A percentile compares a stretch with the other conserved stretches of the same genome.
phyloP scores from a whole-genome alignment of 2,329 filamentous ascomycete genomes.

The Lasiodiplodia gonubiensis region DNA sequence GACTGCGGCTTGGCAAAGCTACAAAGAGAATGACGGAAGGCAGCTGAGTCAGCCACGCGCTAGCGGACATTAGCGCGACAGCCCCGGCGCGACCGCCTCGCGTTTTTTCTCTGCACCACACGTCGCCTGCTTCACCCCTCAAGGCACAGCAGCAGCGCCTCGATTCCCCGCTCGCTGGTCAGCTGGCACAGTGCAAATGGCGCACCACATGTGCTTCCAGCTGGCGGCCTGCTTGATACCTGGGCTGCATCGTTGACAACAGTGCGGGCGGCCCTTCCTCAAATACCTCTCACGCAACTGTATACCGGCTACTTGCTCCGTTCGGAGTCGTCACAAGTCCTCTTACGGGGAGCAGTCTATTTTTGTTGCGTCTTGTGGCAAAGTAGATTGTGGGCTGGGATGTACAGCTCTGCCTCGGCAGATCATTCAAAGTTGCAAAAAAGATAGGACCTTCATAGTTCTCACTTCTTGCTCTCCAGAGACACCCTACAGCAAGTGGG shows the following conservation, averaged over 20 bases:
- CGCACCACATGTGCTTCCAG: not conserved
- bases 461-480: conserved; percentile 56
- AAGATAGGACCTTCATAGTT: conserved; percentile 61
- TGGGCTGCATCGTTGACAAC: not conserved
- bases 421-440: conserved; percentile 55
- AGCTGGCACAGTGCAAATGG: conserved; percentile 1
- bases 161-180: not conserved
- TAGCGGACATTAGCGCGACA: not conserved
- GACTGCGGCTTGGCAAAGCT: conserved; percentile 11
- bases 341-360: conserved; percentile 52
- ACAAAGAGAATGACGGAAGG: conserved; percentile 19
- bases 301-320: conserved; percentile 55
- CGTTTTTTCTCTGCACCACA: conserved; percentile 23
- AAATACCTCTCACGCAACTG: conserved; percentile 20
- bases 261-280: not conserved
- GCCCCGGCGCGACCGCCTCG: not conserved
- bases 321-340: conserved; percentile 50
- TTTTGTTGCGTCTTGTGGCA: conserved; percentile 55
- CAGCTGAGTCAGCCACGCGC: conserved; percentile 14
- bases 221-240: not conserved
- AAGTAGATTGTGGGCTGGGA: conserved; percentile 49
- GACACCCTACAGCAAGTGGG: conserved; percentile 54
- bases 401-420: conserved; percentile 42
- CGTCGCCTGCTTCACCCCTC: conserved; percentile 21
- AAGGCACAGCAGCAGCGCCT: not conserved